Evolutionary conservation across 2,329 filamentous ascomycete species (phyloP).

Genomic region (Penicillium psychrosexuale): DNA sequence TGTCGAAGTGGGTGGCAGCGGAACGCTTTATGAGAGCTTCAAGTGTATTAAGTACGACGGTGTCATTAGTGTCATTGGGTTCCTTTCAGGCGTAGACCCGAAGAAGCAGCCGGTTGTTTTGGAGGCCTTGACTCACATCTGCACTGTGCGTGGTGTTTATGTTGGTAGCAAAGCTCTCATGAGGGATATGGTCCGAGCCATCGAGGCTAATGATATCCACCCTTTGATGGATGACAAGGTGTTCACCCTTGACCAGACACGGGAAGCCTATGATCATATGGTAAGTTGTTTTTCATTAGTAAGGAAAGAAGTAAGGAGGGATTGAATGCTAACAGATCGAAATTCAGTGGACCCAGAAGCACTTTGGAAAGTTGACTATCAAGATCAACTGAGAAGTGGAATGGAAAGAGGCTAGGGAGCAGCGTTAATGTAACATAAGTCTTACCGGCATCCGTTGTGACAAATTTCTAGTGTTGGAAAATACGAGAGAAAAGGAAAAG

Average conservation of each 20-base stretch:
- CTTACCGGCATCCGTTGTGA: not conserved
- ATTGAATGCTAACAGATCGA: slow-evolving; percentile 17
- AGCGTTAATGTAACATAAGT: no score
- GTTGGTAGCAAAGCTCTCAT: slow-evolving; percentile 57
- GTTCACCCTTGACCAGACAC: slow-evolving; percentile 52
- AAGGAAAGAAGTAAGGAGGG: no score
- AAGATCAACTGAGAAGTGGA: slow-evolving; percentile 33
- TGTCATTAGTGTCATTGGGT: slow-evolving; percentile 56
- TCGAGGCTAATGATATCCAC: slow-evolving; percentile 58
- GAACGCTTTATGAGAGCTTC: slow-evolving; percentile 59
- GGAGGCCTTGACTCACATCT: slow-evolving; percentile 50
- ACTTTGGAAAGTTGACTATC: slow-evolving; percentile 57
- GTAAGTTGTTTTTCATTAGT: slow-evolving; percentile 28
- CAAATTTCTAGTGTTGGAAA: not conserved
- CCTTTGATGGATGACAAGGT: slow-evolving; percentile 58
- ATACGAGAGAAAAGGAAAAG: not conserved
- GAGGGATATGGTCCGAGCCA: slow-evolving; percentile 58
- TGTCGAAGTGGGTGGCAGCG: slow-evolving; percentile 63
- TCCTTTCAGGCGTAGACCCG: slow-evolving; percentile 50
- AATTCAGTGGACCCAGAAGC: slow-evolving; percentile 48
- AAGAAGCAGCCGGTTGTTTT: slow-evolving; percentile 52
- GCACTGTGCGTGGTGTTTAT: slow-evolving; percentile 57
- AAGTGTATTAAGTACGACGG: slow-evolving; percentile 55
- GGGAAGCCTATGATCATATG: slow-evolving; percentile 56
- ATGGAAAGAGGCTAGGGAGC: not conserved